Evolutionary conservation across 352 stramenopile genomes (phyloP), one percentile per base, ranked within the genome.

Genomic region (Pythium phragmitis): DNA sequence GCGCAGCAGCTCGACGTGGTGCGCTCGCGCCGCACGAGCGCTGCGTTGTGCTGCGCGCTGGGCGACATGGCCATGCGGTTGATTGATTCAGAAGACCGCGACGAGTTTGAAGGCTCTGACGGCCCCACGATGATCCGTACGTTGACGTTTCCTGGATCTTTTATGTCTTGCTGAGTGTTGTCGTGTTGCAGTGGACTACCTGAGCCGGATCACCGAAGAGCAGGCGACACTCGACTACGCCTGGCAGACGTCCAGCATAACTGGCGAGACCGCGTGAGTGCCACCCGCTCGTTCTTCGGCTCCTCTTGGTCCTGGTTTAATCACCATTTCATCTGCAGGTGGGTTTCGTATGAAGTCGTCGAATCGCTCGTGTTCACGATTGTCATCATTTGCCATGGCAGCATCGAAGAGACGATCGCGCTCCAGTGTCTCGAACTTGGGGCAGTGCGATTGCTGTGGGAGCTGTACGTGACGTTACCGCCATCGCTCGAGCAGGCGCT

Each of bases 331-430:
- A 12, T 14, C 14, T 60, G 19, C 19, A 87, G 82, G 3, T 88
- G 79, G 79, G 46, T 73, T 8, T 51, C 69, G 19, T 67, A 70
- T 7, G 76, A 89, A 64, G 69, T 89, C 0, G 69, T 76, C n/a
- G 82, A 91, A 23, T 85, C 69, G 6, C 63, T 91, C 3, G 46
- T 74, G 17, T 82, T 88, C 48, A 84, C 81, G 87, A 72, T 91
- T 17, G 67, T 91, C 13, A 77, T 72, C 2, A 54, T 91, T 7
- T 85, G 73, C 23, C 84, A 92, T 36, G 77, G 70, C 0, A 78
- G 75, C n/a, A 73, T 92, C 41, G 82, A 90, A 33, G 63, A 66
- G 0, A 65, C 67, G 4, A 86, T 90, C 21, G 79, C 72, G 13
- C 26, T 28, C 0, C 66, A 87, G 36, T 74, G 87, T 57, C 65